These are phyloP conservation scores for Actinidia polygama DNA, from an alignment of 179 eudicot genomes.

Conservation along the genomic window DNA sequence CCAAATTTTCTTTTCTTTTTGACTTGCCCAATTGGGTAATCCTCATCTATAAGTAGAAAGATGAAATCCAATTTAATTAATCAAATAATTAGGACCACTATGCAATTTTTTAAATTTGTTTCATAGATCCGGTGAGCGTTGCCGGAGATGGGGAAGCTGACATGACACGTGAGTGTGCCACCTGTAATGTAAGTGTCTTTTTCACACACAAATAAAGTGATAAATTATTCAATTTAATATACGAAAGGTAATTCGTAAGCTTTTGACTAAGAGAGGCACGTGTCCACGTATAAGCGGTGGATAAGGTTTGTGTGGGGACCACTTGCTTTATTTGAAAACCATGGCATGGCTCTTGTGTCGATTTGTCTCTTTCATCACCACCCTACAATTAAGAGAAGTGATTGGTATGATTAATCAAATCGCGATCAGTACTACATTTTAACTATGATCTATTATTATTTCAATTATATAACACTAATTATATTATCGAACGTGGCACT, in stretches of 20 bases:
- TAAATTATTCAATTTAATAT: not conserved
- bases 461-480: too few relatives aligned
- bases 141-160: conserved; percentile 30
- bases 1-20: too few relatives aligned
- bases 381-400: not conserved
- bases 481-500: too few relatives aligned
- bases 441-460: too few relatives aligned
- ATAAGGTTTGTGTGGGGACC: conserved; percentile 17
- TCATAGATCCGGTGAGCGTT: conserved; percentile 40
- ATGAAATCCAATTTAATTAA: conserved; percentile 24
- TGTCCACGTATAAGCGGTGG: conserved; percentile 19
- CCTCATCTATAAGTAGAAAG: conserved; percentile 36
- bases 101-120: conserved; percentile 7
- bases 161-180: conserved; percentile 43
- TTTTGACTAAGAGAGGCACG: conserved; percentile 17
- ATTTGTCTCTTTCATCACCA: not conserved
- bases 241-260: not conserved
- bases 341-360: conserved; percentile 30
- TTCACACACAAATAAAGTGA: not conserved
- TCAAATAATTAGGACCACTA: too few relatives aligned
- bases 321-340: conserved; percentile 20
- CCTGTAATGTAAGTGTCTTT: conserved; percentile 17
- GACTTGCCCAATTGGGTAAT: conserved; percentile 27
- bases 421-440: too few relatives aligned
- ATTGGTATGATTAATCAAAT: too few relatives aligned